These are phyloP conservation scores for Crithidia brevicula DNA, from an alignment of 208 protist genomes.

Conservation along the genomic window DNA sequence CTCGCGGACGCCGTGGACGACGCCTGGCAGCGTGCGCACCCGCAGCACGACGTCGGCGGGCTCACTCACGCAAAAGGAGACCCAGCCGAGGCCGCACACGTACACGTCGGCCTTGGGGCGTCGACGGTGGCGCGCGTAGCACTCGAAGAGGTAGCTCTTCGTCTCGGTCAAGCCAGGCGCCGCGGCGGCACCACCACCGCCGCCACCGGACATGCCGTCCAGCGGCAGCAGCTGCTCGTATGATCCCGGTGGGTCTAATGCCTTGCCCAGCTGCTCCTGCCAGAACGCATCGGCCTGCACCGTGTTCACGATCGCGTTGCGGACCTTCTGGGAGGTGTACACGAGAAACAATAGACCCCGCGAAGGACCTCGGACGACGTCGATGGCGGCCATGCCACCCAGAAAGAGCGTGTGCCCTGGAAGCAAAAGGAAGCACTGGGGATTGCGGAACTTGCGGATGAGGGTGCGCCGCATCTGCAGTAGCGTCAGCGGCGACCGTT, in stretches of 20 bases:
- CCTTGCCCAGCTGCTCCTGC: conserved; percentile 81
- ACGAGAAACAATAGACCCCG: conserved; percentile 85
- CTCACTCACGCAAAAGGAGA: conserved; percentile 83
- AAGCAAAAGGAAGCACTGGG: conserved; percentile 85
- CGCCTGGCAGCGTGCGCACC: conserved; percentile 88
- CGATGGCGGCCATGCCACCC: conserved; percentile 82
- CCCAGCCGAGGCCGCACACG: conserved; percentile 90
- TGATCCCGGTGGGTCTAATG: conserved; percentile 78
- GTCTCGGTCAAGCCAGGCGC: conserved; percentile 61
- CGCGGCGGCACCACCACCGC: conserved; percentile 23
- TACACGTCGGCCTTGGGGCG: conserved; percentile 91
- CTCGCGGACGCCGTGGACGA: conserved; percentile 89
- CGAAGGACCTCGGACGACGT: conserved; percentile 80
- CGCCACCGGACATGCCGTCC: conserved; percentile 7
- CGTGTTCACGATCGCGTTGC: conserved; percentile 80
- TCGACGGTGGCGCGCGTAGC: conserved; percentile 73
- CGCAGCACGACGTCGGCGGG: conserved; percentile 87
- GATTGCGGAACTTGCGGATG: conserved; percentile 85
- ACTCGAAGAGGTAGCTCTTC: conserved; percentile 90
- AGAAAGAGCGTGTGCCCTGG: conserved; percentile 89
- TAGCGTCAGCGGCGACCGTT: conserved; percentile 78
- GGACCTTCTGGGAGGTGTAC: conserved; percentile 90
- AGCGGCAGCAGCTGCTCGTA: conserved; percentile 75
- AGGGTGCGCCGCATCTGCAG: conserved; percentile 90
- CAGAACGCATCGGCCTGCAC: conserved; percentile 80